Evolutionary conservation across 2,329 filamentous ascomycete species (phyloP).

Genomic region (Exophiala sideris): DNA sequence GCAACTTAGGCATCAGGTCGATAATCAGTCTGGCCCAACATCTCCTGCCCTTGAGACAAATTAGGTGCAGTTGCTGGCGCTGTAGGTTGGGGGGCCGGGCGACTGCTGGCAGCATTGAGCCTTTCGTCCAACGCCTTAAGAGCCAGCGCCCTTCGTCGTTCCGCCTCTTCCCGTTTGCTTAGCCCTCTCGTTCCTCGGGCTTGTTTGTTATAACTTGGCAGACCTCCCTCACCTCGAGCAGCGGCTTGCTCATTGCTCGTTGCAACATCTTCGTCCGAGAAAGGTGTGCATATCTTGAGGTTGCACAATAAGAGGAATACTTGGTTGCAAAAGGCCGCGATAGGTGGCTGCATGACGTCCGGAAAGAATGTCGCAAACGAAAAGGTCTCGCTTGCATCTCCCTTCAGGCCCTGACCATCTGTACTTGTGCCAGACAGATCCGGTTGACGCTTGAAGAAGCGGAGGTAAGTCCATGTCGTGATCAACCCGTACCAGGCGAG

Average conservation of each 20-base stretch:
- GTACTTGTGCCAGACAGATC: constrained; percentile 54
- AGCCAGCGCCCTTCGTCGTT: constrained; percentile 81
- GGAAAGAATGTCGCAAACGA: constrained; percentile 96
- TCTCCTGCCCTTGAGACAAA: constrained; percentile 28
- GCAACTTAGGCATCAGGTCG: constrained; percentile 38
- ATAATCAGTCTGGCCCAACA: constrained; percentile 40
- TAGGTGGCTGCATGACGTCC: constrained; percentile 71
- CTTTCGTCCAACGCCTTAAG: constrained; percentile 90
- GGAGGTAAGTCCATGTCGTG: constrained; percentile 89
- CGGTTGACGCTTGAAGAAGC: constrained; percentile 77
- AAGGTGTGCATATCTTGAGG: constrained; percentile 76
- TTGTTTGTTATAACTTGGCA: constrained; percentile 58
- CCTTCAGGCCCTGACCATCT: constrained; percentile 61
- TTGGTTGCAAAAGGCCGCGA: constrained; percentile 69
- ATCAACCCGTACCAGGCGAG: constrained; percentile 78
- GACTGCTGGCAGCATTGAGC: constrained; percentile 73
- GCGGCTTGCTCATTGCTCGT: constrained; percentile 69
- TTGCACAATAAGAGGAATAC: constrained; percentile 73
- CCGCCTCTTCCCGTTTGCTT: constrained; percentile 82
- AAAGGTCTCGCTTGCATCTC: constrained; percentile 94
- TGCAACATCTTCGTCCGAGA: constrained; percentile 75
- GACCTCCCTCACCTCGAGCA: constrained; percentile 58
- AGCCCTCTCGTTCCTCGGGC: constrained; percentile 45
- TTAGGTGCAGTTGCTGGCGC: constrained; percentile 29
- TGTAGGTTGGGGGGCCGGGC: constrained; percentile 40